phyloP scores from a whole-genome alignment of 2,329 filamentous ascomycete species.

The Trematosphaeria pertusa region DNA sequence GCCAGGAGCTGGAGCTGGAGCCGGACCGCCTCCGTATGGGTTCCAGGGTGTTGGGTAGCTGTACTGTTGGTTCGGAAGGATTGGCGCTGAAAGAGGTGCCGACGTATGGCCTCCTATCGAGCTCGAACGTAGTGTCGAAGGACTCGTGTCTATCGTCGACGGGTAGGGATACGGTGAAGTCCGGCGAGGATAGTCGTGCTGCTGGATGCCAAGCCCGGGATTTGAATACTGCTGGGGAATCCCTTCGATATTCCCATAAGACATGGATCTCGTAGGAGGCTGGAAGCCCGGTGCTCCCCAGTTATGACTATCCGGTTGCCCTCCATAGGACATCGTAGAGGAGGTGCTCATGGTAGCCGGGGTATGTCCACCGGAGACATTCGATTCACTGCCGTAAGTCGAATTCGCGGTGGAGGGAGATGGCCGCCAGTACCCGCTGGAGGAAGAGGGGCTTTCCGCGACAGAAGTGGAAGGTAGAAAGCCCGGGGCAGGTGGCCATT shows the following conservation, averaged over 20 bases:
- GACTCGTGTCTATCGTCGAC: conserved; percentile 41
- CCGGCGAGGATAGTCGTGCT: conserved; percentile 39
- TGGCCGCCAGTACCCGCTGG: conserved; percentile 43
- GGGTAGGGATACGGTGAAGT: conserved; percentile 45
- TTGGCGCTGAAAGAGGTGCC: conserved; percentile 44
- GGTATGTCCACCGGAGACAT: conserved; percentile 42
- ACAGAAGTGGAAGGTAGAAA: conserved; percentile 46
- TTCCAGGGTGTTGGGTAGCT: conserved; percentile 42
- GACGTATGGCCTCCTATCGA: conserved; percentile 33
- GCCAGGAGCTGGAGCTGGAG: conserved; percentile 25
- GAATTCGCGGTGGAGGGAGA: conserved; percentile 44
- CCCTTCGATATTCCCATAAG: conserved; percentile 49
- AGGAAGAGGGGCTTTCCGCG: conserved; percentile 42
- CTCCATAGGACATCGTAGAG: conserved; percentile 44
- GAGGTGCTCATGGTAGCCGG: conserved; percentile 44
- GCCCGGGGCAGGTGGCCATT: conserved; percentile 40
- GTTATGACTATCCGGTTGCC: conserved; percentile 36
- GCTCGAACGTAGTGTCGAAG: conserved; percentile 30
- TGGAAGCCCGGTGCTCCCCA: conserved; percentile 39
- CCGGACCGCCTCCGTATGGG: conserved; percentile 34
- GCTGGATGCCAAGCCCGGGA: conserved; percentile 39
- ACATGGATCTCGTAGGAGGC: conserved; percentile 47
- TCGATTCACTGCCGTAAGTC: conserved; percentile 45
- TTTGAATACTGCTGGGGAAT: conserved; percentile 41
- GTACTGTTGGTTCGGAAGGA: conserved; percentile 37